Evolutionary conservation across 805 yeast genomes (phyloP), one percentile per base, ranked within the genome.

Genomic region (Jamesozyma piceae): DNA sequence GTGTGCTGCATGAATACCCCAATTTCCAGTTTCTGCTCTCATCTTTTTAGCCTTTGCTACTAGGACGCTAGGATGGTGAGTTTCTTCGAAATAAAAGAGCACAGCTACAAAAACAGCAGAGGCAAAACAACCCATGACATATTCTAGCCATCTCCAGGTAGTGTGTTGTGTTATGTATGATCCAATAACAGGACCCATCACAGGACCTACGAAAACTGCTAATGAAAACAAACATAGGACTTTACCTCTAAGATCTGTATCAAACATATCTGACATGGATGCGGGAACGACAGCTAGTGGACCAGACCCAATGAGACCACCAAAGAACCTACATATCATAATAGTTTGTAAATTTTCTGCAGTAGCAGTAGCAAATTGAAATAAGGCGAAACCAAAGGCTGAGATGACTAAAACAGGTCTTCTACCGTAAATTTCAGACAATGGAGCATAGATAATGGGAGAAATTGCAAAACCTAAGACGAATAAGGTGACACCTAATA

Each of bases 381-480:
- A 85, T 35, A 74, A 52, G n/a, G 73, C 65, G 55, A 74, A 73
- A 1, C 81, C 74, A 34, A 84, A 64, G 3, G 72, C 59, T 3
- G 88, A 77, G 3, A 77, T 47, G 2, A 82, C 49, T 41, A 83
- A 52, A 14, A 85, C 78, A 11, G 72, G 61, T 58, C 75, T 74
- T 61, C 95, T 75, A 39, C 95, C 92, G 51, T 71, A 80, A 30
- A 81, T 55, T 59, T 83, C 95, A n/a, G 90, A 80, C 30, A 83
- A 59, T 5, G 95, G 95, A 26, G 92, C 96, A 86, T 92, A 89
- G 28, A 86, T 54, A 39, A 89, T 69, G 5, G 97, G 97, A 15
- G 97, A 96, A 1, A 86, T 73, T 1, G 96, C 97, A 63, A 89
- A 90, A 9, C 97, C 97, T 37, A 87, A 62, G 8, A 89, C 96